Evolutionary conservation across 2,329 filamentous ascomycete genomes (phyloP), one percentile per base, ranked within the genome.

Genomic region (Lecanicillium sp.): DNA sequence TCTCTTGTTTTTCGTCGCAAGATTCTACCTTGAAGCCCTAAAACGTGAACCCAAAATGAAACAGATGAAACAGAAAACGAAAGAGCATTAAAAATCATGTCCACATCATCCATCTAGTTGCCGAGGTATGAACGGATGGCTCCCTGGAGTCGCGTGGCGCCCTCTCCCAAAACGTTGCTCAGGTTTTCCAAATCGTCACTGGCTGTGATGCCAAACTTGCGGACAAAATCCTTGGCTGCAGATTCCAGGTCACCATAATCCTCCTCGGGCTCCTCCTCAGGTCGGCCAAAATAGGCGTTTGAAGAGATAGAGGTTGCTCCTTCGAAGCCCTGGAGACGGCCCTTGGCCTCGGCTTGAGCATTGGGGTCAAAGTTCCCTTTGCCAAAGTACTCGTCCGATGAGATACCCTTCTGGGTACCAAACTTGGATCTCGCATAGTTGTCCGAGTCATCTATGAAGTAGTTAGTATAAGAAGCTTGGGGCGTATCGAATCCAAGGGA

Each of bases 311-410:
- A 69, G 2, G 81, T 82, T 10, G 92, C 89, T 32, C 92, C 88
- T 63, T 97, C 90, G 56, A 98, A 98, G 33, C 88, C 86, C 66
- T 87, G 82, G 39, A 98, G 75, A 29, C 92, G 79, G 17, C 74
- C 72, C 69, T 94, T 94, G 51, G 92, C 90, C 66, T 96, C 90
- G 37, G 79, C 72, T 57, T 92, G 84, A 8, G 83, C 78, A 40
- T 72, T 72, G 28, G 89, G 80, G 58, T 98, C 89, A 62, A 81
- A 97, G 40, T 76, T 68, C 38, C 88, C 87, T 59, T 92, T 90
- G 54, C 90, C 88, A 58, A 98, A 98, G 72, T 94, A 98, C 59
- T 98, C 92, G 60, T 98, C 92, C 1, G 89, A 96, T 0, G 88
- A 96, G 50, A 98, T 98, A 51, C 86, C 86, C 71, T 97, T 97